Evolutionary conservation across 768 basidiomycete genomes (phyloP).

Genomic region (Boletus bicolor): DNA sequence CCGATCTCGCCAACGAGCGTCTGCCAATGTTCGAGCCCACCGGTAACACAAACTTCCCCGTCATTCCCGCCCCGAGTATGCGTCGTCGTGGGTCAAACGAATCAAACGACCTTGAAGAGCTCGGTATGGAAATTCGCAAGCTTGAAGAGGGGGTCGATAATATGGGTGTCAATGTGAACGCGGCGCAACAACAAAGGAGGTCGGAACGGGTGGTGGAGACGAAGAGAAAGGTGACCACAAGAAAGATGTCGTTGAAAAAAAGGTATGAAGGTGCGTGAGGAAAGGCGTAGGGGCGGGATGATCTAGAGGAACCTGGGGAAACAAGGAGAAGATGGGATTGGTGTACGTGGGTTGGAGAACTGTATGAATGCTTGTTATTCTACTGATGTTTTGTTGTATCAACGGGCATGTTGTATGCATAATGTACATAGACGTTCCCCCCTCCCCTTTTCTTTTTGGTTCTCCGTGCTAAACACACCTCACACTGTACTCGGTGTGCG

Average conservation of each 20-base stretch:
- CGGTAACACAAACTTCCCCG: slow-evolving; percentile 33
- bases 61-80: slow-evolving; percentile 65
- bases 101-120: slow-evolving; percentile 40
- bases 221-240: slow-evolving; percentile 42
- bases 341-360: neutral
- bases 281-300: neutral
- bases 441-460: too few species aligned
- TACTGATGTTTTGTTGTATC: neutral
- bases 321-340: neutral
- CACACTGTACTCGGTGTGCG: neutral
- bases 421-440: neutral
- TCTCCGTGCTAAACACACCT: neutral
- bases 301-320: slow-evolving; percentile 1
- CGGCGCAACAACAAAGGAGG: neutral
- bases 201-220: slow-evolving; percentile 65
- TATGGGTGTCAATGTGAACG: neutral
- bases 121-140: slow-evolving; percentile 65
- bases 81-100: slow-evolving; percentile 41
- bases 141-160: slow-evolving; percentile 57
- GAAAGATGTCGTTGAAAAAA: slow-evolving; percentile 60
- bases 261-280: slow-evolving; percentile 35
- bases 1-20: slow-evolving; percentile 73
- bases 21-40: slow-evolving; percentile 53
- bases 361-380: neutral
- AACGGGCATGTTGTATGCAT: neutral